These are phyloP conservation scores for Xylariaceae sp. DNA, from an alignment of 2,329 filamentous ascomycete species.

Conservation along the genomic window DNA sequence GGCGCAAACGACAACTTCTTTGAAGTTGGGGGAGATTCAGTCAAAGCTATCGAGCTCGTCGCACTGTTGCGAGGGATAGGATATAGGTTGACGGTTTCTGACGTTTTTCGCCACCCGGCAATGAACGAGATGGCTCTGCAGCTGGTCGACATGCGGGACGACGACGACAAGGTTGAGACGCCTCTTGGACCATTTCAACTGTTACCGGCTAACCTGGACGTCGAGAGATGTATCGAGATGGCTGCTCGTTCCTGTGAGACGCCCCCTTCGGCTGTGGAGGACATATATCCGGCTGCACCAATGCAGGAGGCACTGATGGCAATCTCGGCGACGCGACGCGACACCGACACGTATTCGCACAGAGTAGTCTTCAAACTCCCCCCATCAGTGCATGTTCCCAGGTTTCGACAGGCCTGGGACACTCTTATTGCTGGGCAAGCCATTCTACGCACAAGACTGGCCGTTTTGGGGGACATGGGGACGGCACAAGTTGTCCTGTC, in stretches of 20 bases:
- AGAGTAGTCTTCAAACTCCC: slow-evolving; percentile 15
- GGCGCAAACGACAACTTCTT: too few species aligned
- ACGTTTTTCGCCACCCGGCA: too few species aligned
- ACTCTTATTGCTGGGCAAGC: background rate
- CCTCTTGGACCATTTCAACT: too few species aligned
- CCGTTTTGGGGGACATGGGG: background rate
- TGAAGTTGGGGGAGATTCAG: too few species aligned
- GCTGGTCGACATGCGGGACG: too few species aligned
- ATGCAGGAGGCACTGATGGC: slow-evolving; percentile 29
- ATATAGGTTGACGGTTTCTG: too few species aligned
- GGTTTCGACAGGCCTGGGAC: slow-evolving; percentile 8
- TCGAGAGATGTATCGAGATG: too few species aligned
- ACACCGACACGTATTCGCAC: slow-evolving; percentile 22
- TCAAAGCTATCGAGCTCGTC: too few species aligned
- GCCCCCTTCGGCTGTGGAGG: slow-evolving; percentile 7
- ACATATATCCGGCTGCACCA: slow-evolving; percentile 29
- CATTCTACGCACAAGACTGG: slow-evolving; percentile 10
- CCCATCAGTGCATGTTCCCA: background rate
- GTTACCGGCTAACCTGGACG: too few species aligned
- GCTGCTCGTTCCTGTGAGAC: slow-evolving; percentile 2
- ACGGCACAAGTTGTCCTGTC: slow-evolving; percentile 10
- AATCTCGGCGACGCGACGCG: slow-evolving; percentile 18
- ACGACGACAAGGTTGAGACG: too few species aligned
- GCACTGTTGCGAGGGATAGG: too few species aligned
- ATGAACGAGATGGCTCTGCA: too few species aligned